These are phyloP conservation scores for Russula abietina DNA, from an alignment of 768 basidiomycete species.

Conservation along the genomic window DNA sequence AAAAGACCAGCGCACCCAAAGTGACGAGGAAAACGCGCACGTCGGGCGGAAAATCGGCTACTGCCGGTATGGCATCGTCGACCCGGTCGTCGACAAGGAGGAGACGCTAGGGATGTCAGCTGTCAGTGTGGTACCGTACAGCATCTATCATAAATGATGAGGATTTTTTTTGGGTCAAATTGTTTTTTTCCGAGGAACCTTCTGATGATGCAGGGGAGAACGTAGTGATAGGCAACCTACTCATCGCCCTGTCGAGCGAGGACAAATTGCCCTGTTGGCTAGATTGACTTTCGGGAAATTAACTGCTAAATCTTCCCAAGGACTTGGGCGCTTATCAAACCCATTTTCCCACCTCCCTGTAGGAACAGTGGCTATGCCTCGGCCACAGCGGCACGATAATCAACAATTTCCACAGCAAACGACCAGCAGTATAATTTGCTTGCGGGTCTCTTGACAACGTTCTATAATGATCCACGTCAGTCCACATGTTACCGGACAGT, in stretches of 20 bases:
- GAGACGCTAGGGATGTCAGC: slow-evolving; percentile 10
- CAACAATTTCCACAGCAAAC: background rate
- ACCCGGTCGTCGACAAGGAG: slow-evolving; percentile 17
- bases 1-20: slow-evolving; percentile 16
- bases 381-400: background rate
- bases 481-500: background rate
- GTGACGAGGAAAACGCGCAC: slow-evolving; percentile 11
- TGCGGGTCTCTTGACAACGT: background rate
- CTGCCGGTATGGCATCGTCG: slow-evolving; percentile 21
- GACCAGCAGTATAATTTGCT: background rate
- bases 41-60: slow-evolving; percentile 20
- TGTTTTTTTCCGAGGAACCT: background rate
- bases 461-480: background rate
- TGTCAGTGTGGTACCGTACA: background rate
- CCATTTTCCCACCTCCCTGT: background rate
- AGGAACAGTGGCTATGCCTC: background rate
- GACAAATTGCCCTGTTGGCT: background rate
- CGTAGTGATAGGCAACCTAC: background rate
- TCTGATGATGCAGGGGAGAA: background rate
- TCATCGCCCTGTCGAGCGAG: background rate
- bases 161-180: background rate
- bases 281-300: background rate
- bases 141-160: background rate
- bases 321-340: background rate
- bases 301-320: background rate